These are phyloP conservation scores for Colletotrichum acutatum DNA, from an alignment of 2,329 filamentous ascomycete species.

Conservation along the genomic window DNA sequence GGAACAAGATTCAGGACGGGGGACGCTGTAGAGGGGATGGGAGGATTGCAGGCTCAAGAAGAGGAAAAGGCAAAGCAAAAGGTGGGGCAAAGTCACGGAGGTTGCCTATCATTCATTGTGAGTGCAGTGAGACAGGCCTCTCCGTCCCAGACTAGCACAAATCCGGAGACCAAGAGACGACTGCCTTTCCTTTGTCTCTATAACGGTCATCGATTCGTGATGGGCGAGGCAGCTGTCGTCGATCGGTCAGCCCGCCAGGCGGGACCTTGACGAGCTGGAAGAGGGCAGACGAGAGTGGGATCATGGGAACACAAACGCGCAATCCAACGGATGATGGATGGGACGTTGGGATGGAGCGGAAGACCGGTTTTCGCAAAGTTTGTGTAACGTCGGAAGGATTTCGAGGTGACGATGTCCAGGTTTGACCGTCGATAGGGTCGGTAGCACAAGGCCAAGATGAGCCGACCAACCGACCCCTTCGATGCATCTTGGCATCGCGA, in stretches of 20 bases:
- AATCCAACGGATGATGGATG: background rate
- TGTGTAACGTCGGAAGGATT: background rate
- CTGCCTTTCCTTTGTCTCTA: slow-evolving; percentile 22
- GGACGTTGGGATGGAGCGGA: background rate
- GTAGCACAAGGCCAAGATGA: background rate
- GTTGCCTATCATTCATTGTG: background rate
- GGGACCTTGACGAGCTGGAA: background rate
- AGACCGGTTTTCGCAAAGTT: background rate
- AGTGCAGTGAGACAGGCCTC: background rate
- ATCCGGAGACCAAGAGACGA: slow-evolving; percentile 1
- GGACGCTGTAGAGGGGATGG: background rate
- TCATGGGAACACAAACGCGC: background rate
- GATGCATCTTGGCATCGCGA: slow-evolving; percentile 10
- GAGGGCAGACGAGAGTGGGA: background rate
- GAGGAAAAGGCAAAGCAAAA: background rate
- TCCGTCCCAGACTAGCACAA: slow-evolving; percentile 4
- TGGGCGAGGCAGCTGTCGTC: background rate
- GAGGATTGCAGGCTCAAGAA: background rate
- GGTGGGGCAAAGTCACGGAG: background rate
- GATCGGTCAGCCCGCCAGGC: background rate
- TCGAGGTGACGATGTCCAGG: slow-evolving; percentile 9
- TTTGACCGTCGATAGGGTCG: slow-evolving; percentile 18
- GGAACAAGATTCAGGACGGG: background rate
- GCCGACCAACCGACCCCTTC: background rate
- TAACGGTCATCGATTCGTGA: slow-evolving; percentile 28